Evolutionary conservation across 371 early-diverging fungal genomes (phyloP), one percentile per base, ranked within the genome.

Genomic region (Thermomucor indicae-seudaticae): DNA sequence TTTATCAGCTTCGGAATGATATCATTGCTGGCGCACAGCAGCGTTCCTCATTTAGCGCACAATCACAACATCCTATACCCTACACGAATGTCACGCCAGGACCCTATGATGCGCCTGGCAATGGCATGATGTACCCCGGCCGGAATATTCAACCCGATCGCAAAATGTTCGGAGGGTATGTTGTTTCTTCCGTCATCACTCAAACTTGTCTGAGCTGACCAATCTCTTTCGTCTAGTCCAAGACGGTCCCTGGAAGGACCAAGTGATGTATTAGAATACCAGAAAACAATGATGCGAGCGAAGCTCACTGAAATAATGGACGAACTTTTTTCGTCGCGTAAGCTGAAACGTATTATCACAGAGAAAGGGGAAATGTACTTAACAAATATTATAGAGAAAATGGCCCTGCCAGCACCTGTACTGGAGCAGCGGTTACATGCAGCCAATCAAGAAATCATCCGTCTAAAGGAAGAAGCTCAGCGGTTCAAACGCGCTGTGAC

Each of bases 401-500:
- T n/a, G n/a, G n/a, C n/a, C n/a, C n/a, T n/a, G n/a, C n/a, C n/a
- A n/a, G n/a, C n/a, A n/a, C n/a, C n/a, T n/a, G n/a, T 12, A 2
- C n/a, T 52, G 22, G 45, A 56, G 14, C 14, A 24, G 11, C 38
- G 45, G n/a, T 31, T 50, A 39, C 49, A 49, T 19, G 23, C 35
- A 11, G 34, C 43, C 25, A 49, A 55, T 16, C 43, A 34, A 19
- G 57, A 56, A 45, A 35, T 37, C 14, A 34, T 23, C 7, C 30
- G 57, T 1, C 23, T 56, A 20, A 35, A 32, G 27, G 47, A 51
- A 27, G 58, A 58, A 28, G 7, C 39, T 19, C 49, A 53, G 19
- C 52, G 48, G 22, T 58, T 58, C 49, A 58, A 58, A 22, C 43
- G 38, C 27, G 43, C 20, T n/a, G 58, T 53, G 20, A 47, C 52